Evolutionary conservation across 371 early-diverging fungal genomes (phyloP).

Genomic region (Haplosporangium sp.): DNA sequence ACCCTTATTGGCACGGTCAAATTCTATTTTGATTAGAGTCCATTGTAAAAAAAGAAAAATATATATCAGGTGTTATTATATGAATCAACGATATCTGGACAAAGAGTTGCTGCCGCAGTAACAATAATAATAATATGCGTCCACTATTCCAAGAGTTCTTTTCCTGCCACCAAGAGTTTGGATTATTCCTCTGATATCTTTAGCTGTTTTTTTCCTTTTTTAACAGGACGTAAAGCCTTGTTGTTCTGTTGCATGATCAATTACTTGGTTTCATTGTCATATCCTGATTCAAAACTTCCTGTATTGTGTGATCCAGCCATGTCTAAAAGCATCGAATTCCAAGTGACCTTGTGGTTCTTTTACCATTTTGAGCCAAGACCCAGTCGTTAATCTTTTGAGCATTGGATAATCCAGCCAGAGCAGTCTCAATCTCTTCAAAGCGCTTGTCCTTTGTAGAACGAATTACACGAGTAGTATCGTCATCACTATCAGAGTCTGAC

Average conservation of each 20-base stretch:
- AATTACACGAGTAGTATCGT: constrained; percentile 80
- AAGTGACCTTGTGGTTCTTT: neutral
- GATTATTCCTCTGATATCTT: too few relatives aligned
- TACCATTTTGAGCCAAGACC: constrained; percentile 85
- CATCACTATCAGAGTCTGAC: constrained; percentile 74
- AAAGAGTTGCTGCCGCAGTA: neutral
- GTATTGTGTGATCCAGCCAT: neutral
- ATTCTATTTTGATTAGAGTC: constrained; percentile 67
- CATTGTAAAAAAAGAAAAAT: neutral
- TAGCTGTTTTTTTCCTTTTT: too few relatives aligned
- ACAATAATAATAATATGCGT: too few relatives aligned
- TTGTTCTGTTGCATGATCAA: too few relatives aligned
- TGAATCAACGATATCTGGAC: neutral
- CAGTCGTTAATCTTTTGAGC: constrained; percentile 92
- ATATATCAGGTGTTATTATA: neutral
- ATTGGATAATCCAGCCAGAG: constrained; percentile 75
- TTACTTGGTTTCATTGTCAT: too few relatives aligned
- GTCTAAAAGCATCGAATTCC: neutral
- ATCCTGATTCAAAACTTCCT: too few relatives aligned
- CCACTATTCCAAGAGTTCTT: too few relatives aligned
- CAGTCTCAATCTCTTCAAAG: constrained; percentile 73
- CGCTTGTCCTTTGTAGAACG: constrained; percentile 91
- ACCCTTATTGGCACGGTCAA: constrained; percentile 86
- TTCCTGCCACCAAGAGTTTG: too few relatives aligned
- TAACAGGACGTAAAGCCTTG: too few relatives aligned